Base-by-base conservation (phyloP, 192 early-diverging fungal genomes). In the Backusella liffmaniae region DNA sequence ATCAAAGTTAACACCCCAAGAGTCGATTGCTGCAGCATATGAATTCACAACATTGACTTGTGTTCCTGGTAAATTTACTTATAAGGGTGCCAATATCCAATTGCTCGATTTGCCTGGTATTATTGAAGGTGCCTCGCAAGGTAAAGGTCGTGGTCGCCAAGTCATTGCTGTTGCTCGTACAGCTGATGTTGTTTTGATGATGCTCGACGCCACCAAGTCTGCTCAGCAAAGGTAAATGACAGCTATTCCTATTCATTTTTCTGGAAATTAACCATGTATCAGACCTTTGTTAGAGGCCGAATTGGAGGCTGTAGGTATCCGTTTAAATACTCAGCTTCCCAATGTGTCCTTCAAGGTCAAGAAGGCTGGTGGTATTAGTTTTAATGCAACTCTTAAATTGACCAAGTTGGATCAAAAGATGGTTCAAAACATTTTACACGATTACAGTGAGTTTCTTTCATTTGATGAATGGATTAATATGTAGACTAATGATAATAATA, bases 291-390 rank as follows among this genome's bases (percentile, higher is more conserved):
- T 99, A 26, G 97, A 99, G 76, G 86, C 86, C 70, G 97, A 99
- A 86, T 87, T 99, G 82, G 96, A 99, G 79, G 91, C 95, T 0
- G 96, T 99, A 23, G 98, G 97, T 8, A 97, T 99, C 68, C 88
- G 98, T 73, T 86, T 99, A 69, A 99, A 99, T 84, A 89, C 87
- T 56, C 66, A 77, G 32, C 85, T 82, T 77, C 96, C 98, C 9
- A 98, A 99, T 80, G 96, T 99, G 65, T 96, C 96, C 79, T 99
- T 96, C 87, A 98, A 99, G 84, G 86, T 96, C 79, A 99, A 99
- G 82, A 99, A 93, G 56, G 97, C 96, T 65, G 98, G 98, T 39
- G 98, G 98, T 39, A 94, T 99, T 73, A 94, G 91, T 75, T 97
- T 97, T 80, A 99, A 93, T 77, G 88, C 96, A 0, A 98, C 95